Conservation (phyloP, 2,329 filamentous ascomycete genomes). For the Penicillium carneum region DNA sequence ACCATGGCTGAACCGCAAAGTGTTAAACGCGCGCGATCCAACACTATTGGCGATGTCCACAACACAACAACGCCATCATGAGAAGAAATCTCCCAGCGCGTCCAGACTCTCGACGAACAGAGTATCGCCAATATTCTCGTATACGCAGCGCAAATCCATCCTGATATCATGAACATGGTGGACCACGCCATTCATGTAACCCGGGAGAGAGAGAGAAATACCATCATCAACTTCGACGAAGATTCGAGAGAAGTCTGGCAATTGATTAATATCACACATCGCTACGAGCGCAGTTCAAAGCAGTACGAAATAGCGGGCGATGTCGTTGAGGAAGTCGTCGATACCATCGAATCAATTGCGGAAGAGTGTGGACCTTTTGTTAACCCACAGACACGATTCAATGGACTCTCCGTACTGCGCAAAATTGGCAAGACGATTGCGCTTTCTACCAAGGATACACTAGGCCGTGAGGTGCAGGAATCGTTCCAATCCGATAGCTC, state of each 20-base stretch:
- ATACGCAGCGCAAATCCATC: background rate
- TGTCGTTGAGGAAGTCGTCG: background rate
- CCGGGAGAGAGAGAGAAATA: background rate
- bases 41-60: background rate
- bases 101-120: background rate
- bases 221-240: background rate
- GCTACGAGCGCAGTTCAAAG: constrained; percentile 3
- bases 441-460: constrained; percentile 11
- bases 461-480: constrained; percentile 28
- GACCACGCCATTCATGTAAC: background rate
- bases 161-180: background rate
- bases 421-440: constrained; percentile 33
- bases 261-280: constrained; percentile 23
- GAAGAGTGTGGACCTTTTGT: constrained; percentile 12
- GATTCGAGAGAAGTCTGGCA: constrained; percentile 17
- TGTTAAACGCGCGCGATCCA: background rate
- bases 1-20: background rate
- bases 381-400: constrained; percentile 21
- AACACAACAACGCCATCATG: background rate
- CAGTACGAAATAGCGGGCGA: constrained; percentile 21
- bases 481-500: constrained; percentile 13
- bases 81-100: background rate
- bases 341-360: constrained; percentile 9
- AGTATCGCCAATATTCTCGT: background rate
- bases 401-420: constrained; percentile 29